Evolutionary conservation across 169 alveolate species (phyloP), one percentile per base, ranked within the genome.

Genomic region (Theileria sp.): DNA sequence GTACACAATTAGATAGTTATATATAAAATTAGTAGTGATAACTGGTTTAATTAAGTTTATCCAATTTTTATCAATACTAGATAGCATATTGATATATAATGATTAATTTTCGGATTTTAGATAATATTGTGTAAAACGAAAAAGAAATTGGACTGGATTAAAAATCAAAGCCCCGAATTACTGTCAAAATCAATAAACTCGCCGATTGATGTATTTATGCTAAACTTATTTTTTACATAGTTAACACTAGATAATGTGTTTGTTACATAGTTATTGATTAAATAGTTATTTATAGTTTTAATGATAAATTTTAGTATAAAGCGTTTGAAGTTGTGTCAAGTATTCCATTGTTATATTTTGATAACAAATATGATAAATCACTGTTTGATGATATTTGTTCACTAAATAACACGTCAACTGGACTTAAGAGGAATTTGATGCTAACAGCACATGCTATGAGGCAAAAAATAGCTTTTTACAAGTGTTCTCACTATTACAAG

Each of bases 121-220:
- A 69, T 81, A 65, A 19, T 68, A n/a, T 75, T 83, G 58, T 83
- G 89, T 54, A 83, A 62, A 44, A 83, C 85, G 13, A 73, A 60
- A 62, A 83, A 83, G 64, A 60, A 82, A 34, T 36, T 83, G 28
- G 72, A 83, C 13, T 83, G 89, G 89, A 68, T 83, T 7, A 19
- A 58, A 12, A 65, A 38, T 26, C 89, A 83, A 17, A 68, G 28
- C 9, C 21, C 50, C 7, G 44, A 58, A 44, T 66, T 56, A 64
- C 78, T 83, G 51, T 62, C 89, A 5, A 77, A 75, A 21, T 74
- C 85, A 28, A 38, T 83, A 36, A 83, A 83, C 61, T 83, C 89
- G 3, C 89, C 89, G 1, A 77, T 83, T 30, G 89, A 83, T 58
- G 62, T 83, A 60, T 23, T 75, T 70, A 72, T 10, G 3, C 19